Evolutionary conservation across 257 asterid genomes (phyloP), one percentile per base, ranked within the genome.

Genomic region (Solanum dulcamara): DNA sequence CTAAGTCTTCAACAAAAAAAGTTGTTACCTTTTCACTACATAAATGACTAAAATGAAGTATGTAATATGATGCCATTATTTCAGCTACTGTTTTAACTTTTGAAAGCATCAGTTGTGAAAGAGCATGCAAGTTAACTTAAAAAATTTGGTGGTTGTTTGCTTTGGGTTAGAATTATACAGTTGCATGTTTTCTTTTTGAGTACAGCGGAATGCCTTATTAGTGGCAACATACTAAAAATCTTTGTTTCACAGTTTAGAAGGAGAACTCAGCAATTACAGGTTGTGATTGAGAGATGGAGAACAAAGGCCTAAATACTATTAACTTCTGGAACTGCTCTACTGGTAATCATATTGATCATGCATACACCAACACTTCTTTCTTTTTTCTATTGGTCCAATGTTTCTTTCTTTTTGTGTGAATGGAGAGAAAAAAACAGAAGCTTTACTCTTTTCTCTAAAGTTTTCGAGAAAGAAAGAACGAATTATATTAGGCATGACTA

Each of bases 261-360:
- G 81, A 91, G 93, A 85, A 94, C 92, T 86, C 87, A 91, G 81
- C 91, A 93, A 51, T 90, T 81, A 82, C 89, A 87, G 60, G 93
- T 92, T 60, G 93, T 92, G 88, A 93, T 91, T 8, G 97, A 94
- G 84, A 88, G 97, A 92, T 93, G 96, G 98, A 93, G 80, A 86
- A 87, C n/a, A 24, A 88, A 90, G 26, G 93, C 84, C 84, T 92
- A 86, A 87, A 67, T 83, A 59, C 57, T 4, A 26, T 14, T 2
- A 44, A 26, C n/a, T 42, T 75, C 38, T 33, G 8, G 40, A 15
- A 44, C 82, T 75, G 60, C 60, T 75, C 57, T 26, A 44, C 60
- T 42, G 60, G 82, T 75, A 44, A 24, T 2, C 37, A 44, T 26
- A 40, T 75, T 26, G 40, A 42, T 74, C 37, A 24, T 26, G 15